Conservation (phyloP, 2,329 filamentous ascomycete genomes). For the Fusarium sp. region DNA sequence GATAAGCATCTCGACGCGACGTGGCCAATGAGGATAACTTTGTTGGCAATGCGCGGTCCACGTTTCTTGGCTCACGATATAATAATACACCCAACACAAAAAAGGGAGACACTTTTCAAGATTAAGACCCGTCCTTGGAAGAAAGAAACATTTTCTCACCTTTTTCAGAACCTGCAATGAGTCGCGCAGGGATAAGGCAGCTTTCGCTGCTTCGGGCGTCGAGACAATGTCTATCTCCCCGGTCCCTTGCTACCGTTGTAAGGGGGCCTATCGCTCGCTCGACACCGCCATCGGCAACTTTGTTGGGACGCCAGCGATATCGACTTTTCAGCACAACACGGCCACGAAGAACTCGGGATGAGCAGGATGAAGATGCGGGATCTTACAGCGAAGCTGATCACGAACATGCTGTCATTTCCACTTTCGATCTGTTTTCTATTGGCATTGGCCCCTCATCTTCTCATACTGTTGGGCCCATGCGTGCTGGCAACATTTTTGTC, state of each 20-base stretch:
- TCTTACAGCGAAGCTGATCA: constrained; percentile 58
- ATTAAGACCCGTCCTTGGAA: no score
- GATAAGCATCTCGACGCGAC: constrained; percentile 3
- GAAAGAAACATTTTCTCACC: not conserved
- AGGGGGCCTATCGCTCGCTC: constrained; percentile 20
- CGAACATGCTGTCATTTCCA: constrained; percentile 61
- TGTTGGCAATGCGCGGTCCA: constrained; percentile 20
- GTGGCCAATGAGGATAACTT: constrained; percentile 10
- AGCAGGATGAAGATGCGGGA: constrained; percentile 43
- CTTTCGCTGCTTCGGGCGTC: constrained; percentile 29
- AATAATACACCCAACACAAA: constrained; percentile 1
- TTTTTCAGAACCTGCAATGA: constrained; percentile 7
- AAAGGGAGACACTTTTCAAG: not conserved
- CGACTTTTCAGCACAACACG: constrained; percentile 23
- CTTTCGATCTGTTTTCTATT: constrained; percentile 61
- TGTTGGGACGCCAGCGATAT: not conserved
- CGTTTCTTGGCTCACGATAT: constrained; percentile 12
- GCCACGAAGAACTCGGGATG: not conserved
- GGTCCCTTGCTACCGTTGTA: constrained; percentile 15
- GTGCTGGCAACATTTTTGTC: constrained; percentile 60
- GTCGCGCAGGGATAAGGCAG: constrained; percentile 27
- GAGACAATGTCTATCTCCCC: constrained; percentile 19
- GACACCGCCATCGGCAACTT: not conserved
- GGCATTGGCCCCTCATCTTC: constrained; percentile 61
- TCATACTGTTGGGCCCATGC: constrained; percentile 61